Base-by-base conservation (phyloP, 2,329 filamentous ascomycete species). In the Nannizzia gypsea region DNA sequence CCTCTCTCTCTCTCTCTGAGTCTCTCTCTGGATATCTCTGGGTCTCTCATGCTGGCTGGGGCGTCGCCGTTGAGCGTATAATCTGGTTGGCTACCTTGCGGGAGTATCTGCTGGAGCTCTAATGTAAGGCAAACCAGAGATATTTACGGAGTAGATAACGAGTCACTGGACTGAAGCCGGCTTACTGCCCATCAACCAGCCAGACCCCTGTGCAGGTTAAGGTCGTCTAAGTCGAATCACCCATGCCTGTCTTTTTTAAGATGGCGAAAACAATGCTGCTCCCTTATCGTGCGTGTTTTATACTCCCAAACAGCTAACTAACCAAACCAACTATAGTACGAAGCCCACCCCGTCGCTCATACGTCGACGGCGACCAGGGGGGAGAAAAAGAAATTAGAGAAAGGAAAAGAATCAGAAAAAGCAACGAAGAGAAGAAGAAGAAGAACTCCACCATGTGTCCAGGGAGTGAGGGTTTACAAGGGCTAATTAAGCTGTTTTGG, bases 401-500 rank as follows among this genome's bases (percentile, higher is more conserved):
- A 34, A 11, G 9, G 13, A 34, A 34, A 34, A 31, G 13, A 34
- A 34, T 8, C 31, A 34, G 31, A 34, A 34, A 34, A 34, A 34
- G 31, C 31, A 34, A 34, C 31, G 31, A 34, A 11, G 9, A 13
- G 9, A 13, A 6, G 9, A 8, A 34, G 31, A 34, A 34, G 31
- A 34, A 34, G 31, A 34, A 34, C 48, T 24, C 24, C 48, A 52
- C 48, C 48, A 52, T 31, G 22, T 22, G 15, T 5, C 48, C n/a
- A 52, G 26, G 48, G 17, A 22, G 44, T 2, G 44, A 52, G 48
- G 48, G 4, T 48, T 52, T 52, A 22, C 48, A 52, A 31, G 48
- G 48, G 48, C 22, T 28, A 52, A 52, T 52, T 52, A 52, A 52
- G 48, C 48, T 52, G 31, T 34, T 34, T 34, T 34, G 48, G 48